Evolutionary conservation across 495 filamentous ascomycete species (phyloP).

Genomic region (Podospora pseudopauciseta): DNA sequence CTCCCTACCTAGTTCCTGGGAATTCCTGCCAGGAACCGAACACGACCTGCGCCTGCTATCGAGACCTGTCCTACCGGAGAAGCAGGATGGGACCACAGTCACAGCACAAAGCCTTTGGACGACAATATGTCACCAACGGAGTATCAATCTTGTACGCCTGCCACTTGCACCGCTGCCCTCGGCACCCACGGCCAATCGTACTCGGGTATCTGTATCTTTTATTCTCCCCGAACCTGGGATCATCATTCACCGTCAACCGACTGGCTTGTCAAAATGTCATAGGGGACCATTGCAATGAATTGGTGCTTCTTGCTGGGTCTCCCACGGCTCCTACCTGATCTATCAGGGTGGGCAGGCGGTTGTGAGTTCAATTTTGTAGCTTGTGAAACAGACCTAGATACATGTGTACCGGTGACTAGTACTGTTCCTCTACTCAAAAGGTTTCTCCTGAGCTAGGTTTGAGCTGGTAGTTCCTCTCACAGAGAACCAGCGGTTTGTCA

Average conservation of each 20-base stretch:
- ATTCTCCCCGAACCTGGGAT: neutral
- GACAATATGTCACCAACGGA: neutral
- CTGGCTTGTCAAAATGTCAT: neutral
- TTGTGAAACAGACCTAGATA: neutral
- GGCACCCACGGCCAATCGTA: neutral
- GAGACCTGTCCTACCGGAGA: neutral
- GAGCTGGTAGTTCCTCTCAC: neutral
- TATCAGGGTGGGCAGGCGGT: neutral
- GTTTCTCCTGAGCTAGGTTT: neutral
- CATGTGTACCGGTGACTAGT: neutral
- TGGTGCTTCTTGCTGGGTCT: neutral
- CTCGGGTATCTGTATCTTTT: neutral
- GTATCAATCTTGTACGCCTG: neutral
- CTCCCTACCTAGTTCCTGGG: neutral
- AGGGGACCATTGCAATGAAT: neutral
- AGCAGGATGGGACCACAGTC: neutral
- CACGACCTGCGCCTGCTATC: conserved; percentile 5
- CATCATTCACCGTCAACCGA: neutral
- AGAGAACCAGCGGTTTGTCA: neutral
- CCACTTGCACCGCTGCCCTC: neutral
- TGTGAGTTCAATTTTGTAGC: neutral
- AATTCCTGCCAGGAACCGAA: conserved; percentile 5
- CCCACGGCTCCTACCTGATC: neutral
- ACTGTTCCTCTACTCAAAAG: neutral
- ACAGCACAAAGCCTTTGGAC: neutral